Percentiles rank a stretch among this genome's conserved stretches.
Conservation (phyloP, 1,284 basidiomycete genomes). For the Ceratobasidium sp. region DNA sequence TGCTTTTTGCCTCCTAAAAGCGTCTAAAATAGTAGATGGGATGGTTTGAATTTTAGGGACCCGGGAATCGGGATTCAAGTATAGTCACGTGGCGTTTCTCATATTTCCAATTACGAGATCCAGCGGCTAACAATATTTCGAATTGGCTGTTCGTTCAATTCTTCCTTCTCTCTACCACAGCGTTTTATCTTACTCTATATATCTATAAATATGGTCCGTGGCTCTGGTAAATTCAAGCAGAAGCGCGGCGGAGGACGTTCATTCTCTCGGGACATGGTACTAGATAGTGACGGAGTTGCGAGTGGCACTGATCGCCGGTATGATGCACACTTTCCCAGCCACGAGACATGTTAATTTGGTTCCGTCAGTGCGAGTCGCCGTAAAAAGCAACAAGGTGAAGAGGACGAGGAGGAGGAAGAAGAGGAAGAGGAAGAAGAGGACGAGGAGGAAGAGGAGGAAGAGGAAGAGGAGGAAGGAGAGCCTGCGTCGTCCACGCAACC, state of each 20-base stretch:
- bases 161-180: slow-evolving; percentile 4
- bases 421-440: slow-evolving; percentile 58
- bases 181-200: slow-evolving; percentile 16
- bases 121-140: too few species aligned
- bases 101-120: too few species aligned
- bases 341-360: slow-evolving; percentile 12
- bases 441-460: slow-evolving; percentile 58
- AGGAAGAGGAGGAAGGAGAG: slow-evolving; percentile 54
- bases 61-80: too few species aligned
- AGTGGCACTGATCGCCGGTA: slow-evolving; percentile 58
- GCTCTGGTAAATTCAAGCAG: slow-evolving; percentile 76
- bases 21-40: too few species aligned
- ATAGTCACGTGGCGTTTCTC: too few species aligned
- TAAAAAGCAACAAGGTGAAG: slow-evolving; percentile 41
- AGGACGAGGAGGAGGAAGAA: slow-evolving; percentile 59
- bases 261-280: slow-evolving; percentile 68
- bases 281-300: slow-evolving; percentile 74
- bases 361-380: slow-evolving; percentile 36
- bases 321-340: neutral
- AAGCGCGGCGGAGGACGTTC: slow-evolving; percentile 85
- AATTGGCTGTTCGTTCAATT: slow-evolving; percentile 18
- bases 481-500: slow-evolving; percentile 52
- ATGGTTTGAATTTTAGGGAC: too few species aligned
- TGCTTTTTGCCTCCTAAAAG: too few species aligned
- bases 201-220: slow-evolving; percentile 50